Conservation (phyloP, 345 rosid genomes). For the Aquilaria malaccensis region DNA sequence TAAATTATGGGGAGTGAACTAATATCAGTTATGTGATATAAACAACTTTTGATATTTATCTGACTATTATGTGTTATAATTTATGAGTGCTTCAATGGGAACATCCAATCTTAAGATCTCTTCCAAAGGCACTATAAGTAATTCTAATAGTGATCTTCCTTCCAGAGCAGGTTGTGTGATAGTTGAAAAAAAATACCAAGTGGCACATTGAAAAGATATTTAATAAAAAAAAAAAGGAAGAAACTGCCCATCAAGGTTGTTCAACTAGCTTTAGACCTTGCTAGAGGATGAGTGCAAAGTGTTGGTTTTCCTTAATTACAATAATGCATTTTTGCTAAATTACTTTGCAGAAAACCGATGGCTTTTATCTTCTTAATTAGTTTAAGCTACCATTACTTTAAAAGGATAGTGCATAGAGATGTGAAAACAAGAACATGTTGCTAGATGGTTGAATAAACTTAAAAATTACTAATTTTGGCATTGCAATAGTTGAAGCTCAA, state of each 20-base stretch:
- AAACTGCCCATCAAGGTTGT: constrained; percentile 59
- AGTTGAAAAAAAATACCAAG: constrained; percentile 62
- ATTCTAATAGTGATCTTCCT: constrained; percentile 35
- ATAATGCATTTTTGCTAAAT: not conserved
- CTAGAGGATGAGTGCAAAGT: constrained; percentile 50
- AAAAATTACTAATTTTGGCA: constrained; percentile 81
- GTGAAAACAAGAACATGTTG: constrained; percentile 82
- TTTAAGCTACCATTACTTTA: constrained; percentile 67
- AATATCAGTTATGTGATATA: too few species aligned
- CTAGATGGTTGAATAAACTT: constrained; percentile 50
- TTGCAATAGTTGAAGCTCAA: constrained; percentile 85
- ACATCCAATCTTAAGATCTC: constrained; percentile 70
- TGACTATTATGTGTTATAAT: constrained; percentile 25
- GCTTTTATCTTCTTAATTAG: constrained; percentile 21
- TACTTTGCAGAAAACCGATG: not conserved
- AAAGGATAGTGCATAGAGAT: constrained; percentile 72
- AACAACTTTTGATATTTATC: not conserved
- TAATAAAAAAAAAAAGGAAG: constrained; percentile 52
- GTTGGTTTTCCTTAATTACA: not conserved
- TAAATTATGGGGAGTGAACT: constrained; percentile 47
- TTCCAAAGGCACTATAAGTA: constrained; percentile 25
- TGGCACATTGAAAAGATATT: constrained; percentile 60
- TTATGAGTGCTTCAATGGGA: constrained; percentile 86
- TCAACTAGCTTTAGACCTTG: constrained; percentile 70
- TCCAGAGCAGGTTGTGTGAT: constrained; percentile 78